Evolutionary conservation across 2,329 filamentous ascomycete species (phyloP), one percentile per base, ranked within the genome.

Genomic region (Pleomassaria siparia): DNA sequence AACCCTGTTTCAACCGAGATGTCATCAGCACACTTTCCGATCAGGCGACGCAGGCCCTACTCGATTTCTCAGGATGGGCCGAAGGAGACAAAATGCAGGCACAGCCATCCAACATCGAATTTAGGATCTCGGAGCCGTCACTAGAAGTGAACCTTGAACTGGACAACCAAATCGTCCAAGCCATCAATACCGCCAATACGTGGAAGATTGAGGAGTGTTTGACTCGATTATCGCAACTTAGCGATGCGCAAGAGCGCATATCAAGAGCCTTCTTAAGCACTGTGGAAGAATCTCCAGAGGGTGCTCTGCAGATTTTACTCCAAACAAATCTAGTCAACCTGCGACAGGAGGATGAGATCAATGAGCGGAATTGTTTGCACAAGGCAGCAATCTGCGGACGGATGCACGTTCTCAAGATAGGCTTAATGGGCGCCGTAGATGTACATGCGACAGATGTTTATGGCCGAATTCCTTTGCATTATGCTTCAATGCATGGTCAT

Each of bases 21-120:
- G 91, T 97, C 59, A 95, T 99, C 65, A 95, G 91, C 72, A 92
- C 95, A 64, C 81, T 99, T 10, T 96, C 94, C 4, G 94, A 99
- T 59, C 91, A 96, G 74, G 94, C 94, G 8, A 97, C 94, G 0
- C 96, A 91, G n/a, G 95, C 91, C 60, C 76, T 96, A 29, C 86
- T 97, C 59, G 94, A 97, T 66, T 84, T 97, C 39, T 92, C 92
- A 44, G 94, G 92, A 28, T 97, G 92, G 92, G 91, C 91, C 16
- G 94, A 99, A 72, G 94, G 94, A 18, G 94, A 97, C 61, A 88
- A 95, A 69, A 86, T 97, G 63, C 88, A 86, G 61, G 95, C 71
- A 40, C 70, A 73, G n/a, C 59, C 60, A 18, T 58, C 66, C 37
- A 58, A 54, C 11, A 55, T 54, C 20, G 66, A 71, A 48, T 55